Conservation (phyloP, 2,329 filamentous ascomycete genomes). For the Scytalidium sp. region DNA sequence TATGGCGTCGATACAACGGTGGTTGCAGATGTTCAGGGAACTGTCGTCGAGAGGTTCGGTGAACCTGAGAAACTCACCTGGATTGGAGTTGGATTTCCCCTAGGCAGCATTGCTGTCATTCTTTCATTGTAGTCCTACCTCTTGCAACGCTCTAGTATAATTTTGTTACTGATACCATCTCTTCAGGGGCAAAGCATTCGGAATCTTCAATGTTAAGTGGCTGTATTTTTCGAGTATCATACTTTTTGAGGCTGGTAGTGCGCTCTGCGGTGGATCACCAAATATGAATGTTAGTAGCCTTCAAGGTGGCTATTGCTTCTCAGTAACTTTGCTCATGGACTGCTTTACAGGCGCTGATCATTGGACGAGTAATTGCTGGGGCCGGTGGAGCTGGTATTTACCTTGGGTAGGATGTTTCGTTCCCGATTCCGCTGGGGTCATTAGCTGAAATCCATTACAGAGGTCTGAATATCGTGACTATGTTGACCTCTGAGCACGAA, state of each 20-base stretch:
- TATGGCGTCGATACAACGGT: conserved; percentile 14
- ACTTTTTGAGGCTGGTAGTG: conserved; percentile 20
- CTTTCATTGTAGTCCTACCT: conserved; percentile 11
- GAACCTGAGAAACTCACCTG: conserved; percentile 24
- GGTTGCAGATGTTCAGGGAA: conserved; percentile 25
- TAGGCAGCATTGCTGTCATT: conserved; percentile 20
- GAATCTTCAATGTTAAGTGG: conserved; percentile 13
- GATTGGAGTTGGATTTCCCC: conserved; percentile 29
- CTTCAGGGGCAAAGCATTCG: not conserved
- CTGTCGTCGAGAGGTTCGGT: conserved; percentile 23
- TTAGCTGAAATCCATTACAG: conserved; percentile 37
- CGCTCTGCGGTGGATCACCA: conserved; percentile 25
- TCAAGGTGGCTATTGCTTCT: not conserved
- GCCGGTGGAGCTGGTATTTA: conserved; percentile 40
- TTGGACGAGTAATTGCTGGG: conserved; percentile 39
- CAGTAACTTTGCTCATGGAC: not conserved
- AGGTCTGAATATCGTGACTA: not conserved
- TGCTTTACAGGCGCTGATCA: conserved; percentile 35
- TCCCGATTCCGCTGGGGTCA: not conserved
- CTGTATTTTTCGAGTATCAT: conserved; percentile 18
- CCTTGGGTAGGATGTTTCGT: conserved; percentile 23
- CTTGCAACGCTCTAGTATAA: not conserved
- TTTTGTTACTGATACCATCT: not conserved
- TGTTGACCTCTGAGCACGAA: not conserved
- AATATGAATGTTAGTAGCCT: conserved; percentile 36